These are phyloP conservation scores for Pseudomassariella vexata DNA, from an alignment of 2,329 filamentous ascomycete species.

Conservation along the genomic window DNA sequence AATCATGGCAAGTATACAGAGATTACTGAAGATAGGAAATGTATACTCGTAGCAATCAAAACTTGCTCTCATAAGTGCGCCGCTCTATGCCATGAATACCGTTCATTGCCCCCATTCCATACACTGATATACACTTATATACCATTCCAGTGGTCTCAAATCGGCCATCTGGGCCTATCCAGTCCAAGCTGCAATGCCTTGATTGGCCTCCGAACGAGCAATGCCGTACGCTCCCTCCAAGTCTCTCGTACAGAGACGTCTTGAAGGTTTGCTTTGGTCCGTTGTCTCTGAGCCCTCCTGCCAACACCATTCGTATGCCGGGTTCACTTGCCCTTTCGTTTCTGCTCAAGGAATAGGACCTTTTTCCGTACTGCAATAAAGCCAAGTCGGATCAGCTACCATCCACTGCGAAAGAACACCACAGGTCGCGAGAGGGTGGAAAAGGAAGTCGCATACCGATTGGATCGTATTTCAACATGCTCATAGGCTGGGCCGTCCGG, in stretches of 20 bases:
- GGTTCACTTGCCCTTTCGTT: constrained; percentile 63
- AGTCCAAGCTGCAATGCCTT: too few relatives aligned
- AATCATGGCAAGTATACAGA: too few relatives aligned
- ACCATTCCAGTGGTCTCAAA: too few relatives aligned
- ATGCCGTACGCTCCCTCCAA: too few relatives aligned
- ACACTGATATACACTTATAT: too few relatives aligned
- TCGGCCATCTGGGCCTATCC: too few relatives aligned
- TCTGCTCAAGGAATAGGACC: constrained; percentile 92
- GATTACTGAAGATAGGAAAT: too few relatives aligned
- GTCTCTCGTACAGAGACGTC: constrained; percentile 1
- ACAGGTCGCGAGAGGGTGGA: neutral
- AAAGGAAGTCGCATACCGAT: constrained; percentile 60
- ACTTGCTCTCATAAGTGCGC: too few relatives aligned
- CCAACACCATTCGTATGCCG: neutral
- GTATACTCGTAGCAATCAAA: too few relatives aligned
- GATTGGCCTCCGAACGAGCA: too few relatives aligned
- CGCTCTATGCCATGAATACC: too few relatives aligned
- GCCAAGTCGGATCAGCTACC: neutral
- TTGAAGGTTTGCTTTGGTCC: constrained; percentile 4
- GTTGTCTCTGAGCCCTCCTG: neutral
- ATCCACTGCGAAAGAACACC: neutral
- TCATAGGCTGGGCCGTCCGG: constrained; percentile 74
- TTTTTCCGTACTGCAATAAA: constrained; percentile 72
- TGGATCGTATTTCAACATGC: constrained; percentile 98
- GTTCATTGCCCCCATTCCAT: too few relatives aligned